Evolutionary conservation across 1,284 basidiomycete species (phyloP).

Genomic region (Agroathelia rolfsii): DNA sequence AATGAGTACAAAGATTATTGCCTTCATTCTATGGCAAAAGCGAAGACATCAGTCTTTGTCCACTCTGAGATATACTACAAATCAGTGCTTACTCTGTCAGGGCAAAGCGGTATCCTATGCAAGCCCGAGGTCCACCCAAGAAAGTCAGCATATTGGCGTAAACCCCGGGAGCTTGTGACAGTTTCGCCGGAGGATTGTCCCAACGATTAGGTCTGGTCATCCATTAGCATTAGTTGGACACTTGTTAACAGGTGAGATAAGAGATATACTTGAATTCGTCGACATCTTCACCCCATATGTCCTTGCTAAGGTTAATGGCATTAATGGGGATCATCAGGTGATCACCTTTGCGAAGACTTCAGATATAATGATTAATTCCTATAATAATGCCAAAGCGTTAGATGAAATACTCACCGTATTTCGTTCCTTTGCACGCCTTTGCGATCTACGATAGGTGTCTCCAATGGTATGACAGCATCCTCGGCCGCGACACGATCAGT

Average conservation of each 20-base stretch:
- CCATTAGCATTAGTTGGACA: neutral
- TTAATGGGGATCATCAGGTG: conserved; percentile 37
- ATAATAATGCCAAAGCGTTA: conserved; percentile 11
- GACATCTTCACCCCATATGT: conserved; percentile 48
- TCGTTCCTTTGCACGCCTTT: conserved; percentile 26
- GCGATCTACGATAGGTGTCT: conserved; percentile 30
- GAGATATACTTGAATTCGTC: conserved; percentile 35
- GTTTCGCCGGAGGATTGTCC: conserved; percentile 15
- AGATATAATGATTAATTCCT: neutral
- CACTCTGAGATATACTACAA: too few species aligned
- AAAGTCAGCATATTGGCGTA: conserved; percentile 23
- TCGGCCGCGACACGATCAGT: conserved; percentile 40
- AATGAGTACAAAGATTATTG: conserved; percentile 38
- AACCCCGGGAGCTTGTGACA: conserved; percentile 18
- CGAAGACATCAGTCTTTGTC: too few species aligned
- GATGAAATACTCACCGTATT: conserved; percentile 20
- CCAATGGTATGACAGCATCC: conserved; percentile 52
- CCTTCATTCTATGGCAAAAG: conserved; percentile 34
- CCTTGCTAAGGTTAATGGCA: conserved; percentile 32
- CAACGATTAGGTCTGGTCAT: conserved; percentile 21
- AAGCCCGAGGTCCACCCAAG: conserved; percentile 18
- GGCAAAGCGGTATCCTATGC: conserved; percentile 34
- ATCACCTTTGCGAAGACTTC: conserved; percentile 34
- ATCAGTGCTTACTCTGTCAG: conserved; percentile 30
- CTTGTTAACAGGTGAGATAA: neutral